Percentiles rank a stretch among this genome's conserved stretches.
phyloP scores from a whole-genome alignment of 306 rosid genomes.

The Rosa lucieae region DNA sequence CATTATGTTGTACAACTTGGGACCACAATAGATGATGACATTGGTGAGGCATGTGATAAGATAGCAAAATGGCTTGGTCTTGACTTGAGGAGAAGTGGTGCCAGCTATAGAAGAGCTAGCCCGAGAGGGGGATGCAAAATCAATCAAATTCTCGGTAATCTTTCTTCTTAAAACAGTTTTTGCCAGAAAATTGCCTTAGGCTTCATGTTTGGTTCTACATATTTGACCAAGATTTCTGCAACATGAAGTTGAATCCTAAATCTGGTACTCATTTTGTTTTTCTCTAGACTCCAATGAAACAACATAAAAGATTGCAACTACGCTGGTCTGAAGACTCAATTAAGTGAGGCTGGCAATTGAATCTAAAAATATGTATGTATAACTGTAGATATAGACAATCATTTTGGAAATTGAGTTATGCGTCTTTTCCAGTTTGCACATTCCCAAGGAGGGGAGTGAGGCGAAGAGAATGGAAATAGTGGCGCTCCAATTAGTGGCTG shows the following conservation, averaged over 20 bases:
- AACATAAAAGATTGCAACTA: slow-evolving; percentile 97
- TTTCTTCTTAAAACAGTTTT: slow-evolving; percentile 15
- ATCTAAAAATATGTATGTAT: slow-evolving; percentile 75
- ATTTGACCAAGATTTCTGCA: slow-evolving; percentile 12
- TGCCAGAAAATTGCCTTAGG: not conserved
- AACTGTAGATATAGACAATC: not conserved
- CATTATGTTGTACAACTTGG: slow-evolving; percentile 79
- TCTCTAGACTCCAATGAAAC: slow-evolving; percentile 86
- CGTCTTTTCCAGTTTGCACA: not conserved
- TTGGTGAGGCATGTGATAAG: slow-evolving; percentile 98
- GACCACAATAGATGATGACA: slow-evolving; percentile 96
- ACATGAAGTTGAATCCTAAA: slow-evolving; percentile 26
- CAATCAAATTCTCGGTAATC: slow-evolving; percentile 78
- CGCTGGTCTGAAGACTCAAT: slow-evolving; percentile 88
- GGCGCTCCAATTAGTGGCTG: too few species aligned
- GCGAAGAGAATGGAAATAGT: too few species aligned
- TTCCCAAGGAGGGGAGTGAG: not conserved
- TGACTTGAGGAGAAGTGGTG: slow-evolving; percentile 91
- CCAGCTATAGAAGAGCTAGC: slow-evolving; percentile 97
- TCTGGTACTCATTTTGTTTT: slow-evolving; percentile 18
- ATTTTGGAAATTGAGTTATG: not conserved
- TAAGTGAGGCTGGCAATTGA: slow-evolving; percentile 89
- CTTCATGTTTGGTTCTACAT: not conserved
- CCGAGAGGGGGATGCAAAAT: slow-evolving; percentile 67
- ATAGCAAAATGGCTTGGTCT: slow-evolving; percentile 98